Evolutionary conservation across 306 rosid species (phyloP).

Genomic region (Medicago truncatula): MtrunA17r5.0-ANR NC_053045.1:61510501-61511000

Average conservation of each 20-base stretch:
- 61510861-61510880: slow-evolving; percentile 25
- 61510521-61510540: slow-evolving; percentile 24
- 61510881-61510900: slow-evolving; percentile 44
- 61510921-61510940: slow-evolving; percentile 62
- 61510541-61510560: slow-evolving; percentile 1
- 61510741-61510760: slow-evolving; percentile 59
- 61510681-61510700: slow-evolving; percentile 65
- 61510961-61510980: slow-evolving; percentile 65
- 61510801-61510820: not conserved
- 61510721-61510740: slow-evolving; percentile 58
- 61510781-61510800: slow-evolving; percentile 28
- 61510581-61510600: not conserved
- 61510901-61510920: slow-evolving; percentile 71
- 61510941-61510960: slow-evolving; percentile 73
- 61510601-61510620: slow-evolving; percentile 18
- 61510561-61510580: slow-evolving; percentile 4
- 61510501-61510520: slow-evolving; percentile 4
- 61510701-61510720: slow-evolving; percentile 55
- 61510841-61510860: not conserved
- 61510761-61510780: slow-evolving; percentile 29
- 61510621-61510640: slow-evolving; percentile 65
- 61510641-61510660: slow-evolving; percentile 77
- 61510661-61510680: slow-evolving; percentile 75
- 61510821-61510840: slow-evolving; percentile 9
- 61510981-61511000: slow-evolving; percentile 84